Evolutionary conservation across 2,329 filamentous ascomycete genomes (phyloP).

Genomic region (Pseudonectria buxi): DNA sequence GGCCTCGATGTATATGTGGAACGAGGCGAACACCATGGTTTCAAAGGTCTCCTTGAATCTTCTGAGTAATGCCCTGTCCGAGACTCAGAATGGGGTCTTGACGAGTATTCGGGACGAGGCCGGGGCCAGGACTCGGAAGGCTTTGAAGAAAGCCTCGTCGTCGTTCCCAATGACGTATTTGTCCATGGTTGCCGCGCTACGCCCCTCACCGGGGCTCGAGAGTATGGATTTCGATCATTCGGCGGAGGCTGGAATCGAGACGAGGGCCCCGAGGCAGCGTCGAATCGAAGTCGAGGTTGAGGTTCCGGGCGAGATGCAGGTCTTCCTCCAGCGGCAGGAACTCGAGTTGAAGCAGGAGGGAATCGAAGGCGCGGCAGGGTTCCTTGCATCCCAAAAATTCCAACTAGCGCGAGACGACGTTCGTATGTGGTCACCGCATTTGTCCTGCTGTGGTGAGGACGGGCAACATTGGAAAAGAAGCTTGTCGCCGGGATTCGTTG

Average conservation of each 20-base stretch:
- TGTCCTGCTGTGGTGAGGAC: neutral
- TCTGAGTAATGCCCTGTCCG: too few relatives aligned
- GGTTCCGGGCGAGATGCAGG: constrained; percentile 1
- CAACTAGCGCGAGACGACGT: constrained; percentile 11
- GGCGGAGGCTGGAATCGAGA: constrained; percentile 3
- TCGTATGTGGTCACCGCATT: constrained; percentile 17
- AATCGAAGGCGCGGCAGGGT: constrained; percentile 13
- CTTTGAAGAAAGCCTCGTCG: constrained; percentile 1
- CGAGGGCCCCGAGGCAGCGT: constrained; percentile 11
- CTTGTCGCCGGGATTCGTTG: too few relatives aligned
- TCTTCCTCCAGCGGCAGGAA: constrained; percentile 4
- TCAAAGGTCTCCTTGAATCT: too few relatives aligned
- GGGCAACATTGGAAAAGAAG: too few relatives aligned
- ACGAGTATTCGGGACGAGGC: too few relatives aligned
- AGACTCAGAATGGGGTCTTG: too few relatives aligned
- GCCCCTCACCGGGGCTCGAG: constrained; percentile 3
- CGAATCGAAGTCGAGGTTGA: constrained; percentile 2
- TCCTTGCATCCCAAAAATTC: constrained; percentile 24
- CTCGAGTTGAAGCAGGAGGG: constrained; percentile 12
- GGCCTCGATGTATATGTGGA: too few relatives aligned
- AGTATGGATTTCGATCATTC: constrained; percentile 3
- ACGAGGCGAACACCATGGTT: too few relatives aligned
- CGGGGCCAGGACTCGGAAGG: neutral
- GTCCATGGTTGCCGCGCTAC: constrained; percentile 4
- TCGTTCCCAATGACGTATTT: constrained; percentile 1